These are phyloP conservation scores for Fusarium continuum DNA, from an alignment of 2,329 filamentous ascomycete species.

Conservation along the genomic window DNA sequence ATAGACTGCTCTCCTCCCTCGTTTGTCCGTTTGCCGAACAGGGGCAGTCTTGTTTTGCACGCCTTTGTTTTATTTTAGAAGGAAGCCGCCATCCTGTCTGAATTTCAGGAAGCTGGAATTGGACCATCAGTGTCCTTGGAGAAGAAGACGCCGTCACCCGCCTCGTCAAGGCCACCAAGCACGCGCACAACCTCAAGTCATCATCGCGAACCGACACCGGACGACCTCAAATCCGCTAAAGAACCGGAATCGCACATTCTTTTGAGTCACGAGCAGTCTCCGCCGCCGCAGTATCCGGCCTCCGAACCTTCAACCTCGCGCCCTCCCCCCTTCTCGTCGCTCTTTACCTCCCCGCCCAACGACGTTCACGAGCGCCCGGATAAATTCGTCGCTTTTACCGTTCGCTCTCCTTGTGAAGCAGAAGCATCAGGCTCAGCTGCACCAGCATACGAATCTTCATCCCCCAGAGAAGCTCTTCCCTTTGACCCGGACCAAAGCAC, in stretches of 20 bases:
- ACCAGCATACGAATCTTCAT: constrained; percentile 63
- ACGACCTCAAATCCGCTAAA: constrained; percentile 36
- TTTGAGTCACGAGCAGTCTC: constrained; percentile 55
- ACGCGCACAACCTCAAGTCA: constrained; percentile 41
- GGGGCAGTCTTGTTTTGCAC: constrained; percentile 11
- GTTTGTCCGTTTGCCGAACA: constrained; percentile 13
- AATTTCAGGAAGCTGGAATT: constrained; percentile 45
- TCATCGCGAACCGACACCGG: constrained; percentile 35
- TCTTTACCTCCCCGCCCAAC: constrained; percentile 56
- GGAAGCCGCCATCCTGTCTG: constrained; percentile 53
- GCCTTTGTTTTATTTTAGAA: constrained; percentile 19
- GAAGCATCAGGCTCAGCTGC: constrained; percentile 55
- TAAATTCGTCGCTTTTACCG: constrained; percentile 47
- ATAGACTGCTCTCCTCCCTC: constrained; percentile 19
- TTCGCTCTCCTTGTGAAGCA: constrained; percentile 36
- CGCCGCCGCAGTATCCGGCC: constrained; percentile 68
- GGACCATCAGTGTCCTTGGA: constrained; percentile 51
- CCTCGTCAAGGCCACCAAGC: constrained; percentile 40
- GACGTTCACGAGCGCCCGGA: constrained; percentile 50
- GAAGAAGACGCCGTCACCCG: constrained; percentile 46
- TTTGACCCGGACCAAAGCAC: constrained; percentile 50
- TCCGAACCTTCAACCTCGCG: constrained; percentile 63
- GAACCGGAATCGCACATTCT: constrained; percentile 37
- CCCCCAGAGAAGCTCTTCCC: constrained; percentile 47
- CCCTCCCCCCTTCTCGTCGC: constrained; percentile 69